These are phyloP conservation scores for Porpolomopsis calyptriformis DNA, from an alignment of 768 basidiomycete genomes.

Conservation along the genomic window DNA sequence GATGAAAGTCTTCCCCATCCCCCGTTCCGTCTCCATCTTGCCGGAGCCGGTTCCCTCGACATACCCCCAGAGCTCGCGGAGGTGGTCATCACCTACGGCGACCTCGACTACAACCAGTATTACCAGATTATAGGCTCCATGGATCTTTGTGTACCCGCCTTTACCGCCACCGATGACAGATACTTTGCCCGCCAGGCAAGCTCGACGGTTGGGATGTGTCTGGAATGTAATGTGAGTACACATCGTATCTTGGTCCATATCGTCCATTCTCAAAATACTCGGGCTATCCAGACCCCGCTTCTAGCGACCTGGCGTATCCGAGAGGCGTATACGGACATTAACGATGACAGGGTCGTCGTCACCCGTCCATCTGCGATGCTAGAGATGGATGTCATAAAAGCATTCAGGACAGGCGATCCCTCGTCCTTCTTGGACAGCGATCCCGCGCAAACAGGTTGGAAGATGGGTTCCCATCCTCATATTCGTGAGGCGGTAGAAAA, in stretches of 20 bases:
- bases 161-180: constrained; percentile 17
- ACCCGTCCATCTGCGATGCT: constrained; percentile 30
- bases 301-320: constrained; percentile 31
- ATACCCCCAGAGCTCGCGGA: constrained; percentile 28
- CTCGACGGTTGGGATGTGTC: constrained; percentile 30
- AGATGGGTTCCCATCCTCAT: constrained; percentile 9
- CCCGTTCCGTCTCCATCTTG: constrained; percentile 24
- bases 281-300: constrained; percentile 24
- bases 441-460: not conserved
- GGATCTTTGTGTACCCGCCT: constrained; percentile 34
- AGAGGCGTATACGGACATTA: constrained; percentile 27
- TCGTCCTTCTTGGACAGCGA: constrained; percentile 15
- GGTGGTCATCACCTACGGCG: constrained; percentile 25
- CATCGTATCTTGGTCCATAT: not conserved
- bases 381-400: constrained; percentile 28
- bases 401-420: constrained; percentile 24
- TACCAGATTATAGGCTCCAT: constrained; percentile 27
- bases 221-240: constrained; percentile 26
- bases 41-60: constrained; percentile 24
- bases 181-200: constrained; percentile 31
- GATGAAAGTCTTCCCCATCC: constrained; percentile 19
- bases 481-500: constrained; percentile 15
- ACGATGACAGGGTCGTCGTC: constrained; percentile 26
- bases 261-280: not conserved
- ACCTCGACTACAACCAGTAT: constrained; percentile 27